Evolutionary conservation across 2,329 filamentous ascomycete species (phyloP), one percentile per base, ranked within the genome.

Genomic region (Exophiala sp.): DNA sequence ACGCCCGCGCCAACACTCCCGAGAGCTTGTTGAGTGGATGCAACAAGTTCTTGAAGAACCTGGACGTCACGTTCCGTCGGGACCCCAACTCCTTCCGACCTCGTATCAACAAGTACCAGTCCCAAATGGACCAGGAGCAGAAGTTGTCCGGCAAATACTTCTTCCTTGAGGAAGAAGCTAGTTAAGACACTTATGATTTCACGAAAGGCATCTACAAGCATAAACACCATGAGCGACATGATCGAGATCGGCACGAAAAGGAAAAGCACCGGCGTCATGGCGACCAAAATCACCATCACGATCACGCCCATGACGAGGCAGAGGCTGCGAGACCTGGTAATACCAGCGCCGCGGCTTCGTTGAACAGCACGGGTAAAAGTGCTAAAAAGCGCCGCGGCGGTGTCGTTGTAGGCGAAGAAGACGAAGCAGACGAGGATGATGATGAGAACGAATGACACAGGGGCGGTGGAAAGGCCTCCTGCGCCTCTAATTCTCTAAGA

Each of bases 51-150:
- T 75, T 99, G 72, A 89, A 95, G 83, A 96, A 91, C 74, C 79
- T 99, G 60, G 90, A 99, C 66, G 94, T 99, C 66, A 97, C 94
- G 46, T 99, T 99, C 88, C 89, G 94, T 68, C 91, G 95, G 71
- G 94, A 99, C 69, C 94, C 95, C 59, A 91, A 87, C 76, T 96
- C 94, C 68, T 99, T 84, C 82, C 87, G 94, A 58, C 94, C 95
- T 59, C 90, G 95, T 76, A 99, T 99, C 80, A 99, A 99, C 84
- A 99, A 99, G 83, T 78, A 84, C 68, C 86, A 91, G 74, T 94
- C 88, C 69, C 94, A 99, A 78, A 83, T 97, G 64, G 94, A 99
- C 74, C 91, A 96, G 72, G 94, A 97, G 71, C 94, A 99, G 81
- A 99, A 99, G 81, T 65, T 91, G 67, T 76, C 75, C 62, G 95